Conservation (phyloP, 345 rosid species). For the Eucalyptus marginata region DNA sequence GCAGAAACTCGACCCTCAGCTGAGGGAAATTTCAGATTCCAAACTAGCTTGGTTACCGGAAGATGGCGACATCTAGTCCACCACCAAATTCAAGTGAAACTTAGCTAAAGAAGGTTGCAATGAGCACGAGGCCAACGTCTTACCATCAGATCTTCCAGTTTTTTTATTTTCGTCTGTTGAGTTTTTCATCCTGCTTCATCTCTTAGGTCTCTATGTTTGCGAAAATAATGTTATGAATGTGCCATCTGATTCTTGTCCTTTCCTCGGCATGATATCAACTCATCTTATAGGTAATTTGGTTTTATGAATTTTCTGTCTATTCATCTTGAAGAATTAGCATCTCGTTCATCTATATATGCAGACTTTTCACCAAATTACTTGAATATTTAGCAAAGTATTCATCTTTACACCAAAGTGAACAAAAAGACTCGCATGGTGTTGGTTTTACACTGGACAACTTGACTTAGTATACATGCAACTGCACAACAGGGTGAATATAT, state of each 20-base stretch:
- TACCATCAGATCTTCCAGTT: not conserved
- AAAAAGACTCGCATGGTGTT: not conserved
- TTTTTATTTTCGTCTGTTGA: not conserved
- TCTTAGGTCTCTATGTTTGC: not conserved
- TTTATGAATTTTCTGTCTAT: not conserved
- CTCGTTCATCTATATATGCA: not conserved
- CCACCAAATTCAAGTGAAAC: not conserved
- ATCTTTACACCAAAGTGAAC: not conserved
- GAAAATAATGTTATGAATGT: not conserved
- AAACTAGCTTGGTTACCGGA: not conserved
- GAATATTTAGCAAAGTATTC: not conserved
- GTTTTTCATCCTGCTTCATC: not conserved
- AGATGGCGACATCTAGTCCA: not conserved
- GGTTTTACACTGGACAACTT: not conserved
- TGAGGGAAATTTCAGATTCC: not conserved
- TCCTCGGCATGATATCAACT: not conserved
- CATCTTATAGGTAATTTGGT: not conserved
- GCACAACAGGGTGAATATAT: no score
- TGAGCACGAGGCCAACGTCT: not conserved
- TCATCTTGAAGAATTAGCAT: not conserved
- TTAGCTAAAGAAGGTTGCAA: not conserved
- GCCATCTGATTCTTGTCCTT: not conserved
- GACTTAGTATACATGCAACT: no score
- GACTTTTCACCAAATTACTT: not conserved
- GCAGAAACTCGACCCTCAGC: not conserved